These are phyloP conservation scores for Sideroxylon spinosum DNA, from an alignment of 179 eudicot species.

Conservation along the genomic window DNA sequence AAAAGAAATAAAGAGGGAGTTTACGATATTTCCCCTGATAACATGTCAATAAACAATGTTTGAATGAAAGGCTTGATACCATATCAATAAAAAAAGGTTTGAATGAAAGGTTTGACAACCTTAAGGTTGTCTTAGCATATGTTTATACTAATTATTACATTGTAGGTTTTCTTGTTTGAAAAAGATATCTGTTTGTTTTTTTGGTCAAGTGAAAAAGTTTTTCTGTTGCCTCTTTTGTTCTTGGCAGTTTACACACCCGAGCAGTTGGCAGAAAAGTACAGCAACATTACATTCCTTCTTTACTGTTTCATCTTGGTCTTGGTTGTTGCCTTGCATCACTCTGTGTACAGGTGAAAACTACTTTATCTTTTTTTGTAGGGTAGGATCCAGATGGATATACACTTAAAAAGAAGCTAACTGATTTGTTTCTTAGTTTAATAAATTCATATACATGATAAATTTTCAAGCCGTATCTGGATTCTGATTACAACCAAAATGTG, in stretches of 20 bases:
- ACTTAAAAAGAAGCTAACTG: neutral
- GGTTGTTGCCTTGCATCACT: conserved; percentile 71
- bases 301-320: conserved; percentile 71
- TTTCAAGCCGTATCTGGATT: neutral
- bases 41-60: too few relatives aligned
- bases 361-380: conserved; percentile 13
- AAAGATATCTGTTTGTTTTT: neutral
- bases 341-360: conserved; percentile 66
- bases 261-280: conserved; percentile 87
- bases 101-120: too few relatives aligned
- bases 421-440: neutral
- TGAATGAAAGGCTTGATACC: too few relatives aligned
- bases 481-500: neutral
- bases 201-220: conserved; percentile 9
- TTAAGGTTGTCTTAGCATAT: too few relatives aligned
- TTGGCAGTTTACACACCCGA: conserved; percentile 76
- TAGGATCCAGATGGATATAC: conserved; percentile 1
- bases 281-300: conserved; percentile 68
- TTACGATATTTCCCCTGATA: too few relatives aligned
- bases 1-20: too few relatives aligned
- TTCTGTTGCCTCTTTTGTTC: conserved; percentile 17
- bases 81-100: too few relatives aligned
- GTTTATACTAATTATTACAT: too few relatives aligned
- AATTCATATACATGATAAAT: neutral
- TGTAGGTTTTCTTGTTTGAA: too few relatives aligned